A percentile compares a stretch with the other conserved stretches of the same genome.
Evolutionary conservation across 2,329 filamentous ascomycete genomes (phyloP).

Genomic region (Paraconiothyrium sp.): DNA sequence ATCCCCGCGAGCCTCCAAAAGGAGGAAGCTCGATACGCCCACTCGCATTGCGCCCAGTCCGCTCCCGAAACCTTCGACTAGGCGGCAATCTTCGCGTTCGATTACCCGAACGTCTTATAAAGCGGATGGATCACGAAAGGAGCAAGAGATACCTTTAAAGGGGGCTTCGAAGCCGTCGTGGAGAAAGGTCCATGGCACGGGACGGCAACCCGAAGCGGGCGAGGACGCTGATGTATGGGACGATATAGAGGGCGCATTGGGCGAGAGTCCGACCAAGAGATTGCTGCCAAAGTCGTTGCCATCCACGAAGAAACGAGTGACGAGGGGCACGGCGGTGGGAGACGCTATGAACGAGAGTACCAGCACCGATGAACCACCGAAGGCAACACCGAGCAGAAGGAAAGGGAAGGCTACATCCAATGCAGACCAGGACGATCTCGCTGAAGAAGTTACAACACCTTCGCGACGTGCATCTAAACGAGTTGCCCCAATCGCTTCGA

Average conservation of each 20-base stretch:
- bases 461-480: constrained; percentile 22
- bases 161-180: constrained; percentile 22
- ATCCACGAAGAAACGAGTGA: constrained; percentile 19
- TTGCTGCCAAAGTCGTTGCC: constrained; percentile 11
- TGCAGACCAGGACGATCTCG: constrained; percentile 34
- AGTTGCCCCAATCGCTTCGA: constrained; percentile 21
- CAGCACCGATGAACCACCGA: constrained; percentile 26
- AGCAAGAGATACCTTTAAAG: constrained; percentile 20
- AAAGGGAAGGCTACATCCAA: constrained; percentile 26
- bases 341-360: constrained; percentile 9
- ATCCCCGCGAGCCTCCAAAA: constrained; percentile 47
- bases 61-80: constrained; percentile 29
- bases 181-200: neutral
- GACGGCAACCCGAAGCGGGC: constrained; percentile 17
- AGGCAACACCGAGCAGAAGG: constrained; percentile 30
- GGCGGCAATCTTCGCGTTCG: constrained; percentile 33
- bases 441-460: constrained; percentile 22
- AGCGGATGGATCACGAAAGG: constrained; percentile 21
- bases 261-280: constrained; percentile 29
- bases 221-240: constrained; percentile 52
- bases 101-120: constrained; percentile 28
- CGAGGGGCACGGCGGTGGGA: constrained; percentile 5
- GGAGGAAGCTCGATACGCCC: constrained; percentile 46
- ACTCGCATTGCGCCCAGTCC: constrained; percentile 35
- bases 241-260: constrained; percentile 55